Base-by-base conservation (phyloP, 768 basidiomycete species). In the Mycena olivaceomarginata region DNA sequence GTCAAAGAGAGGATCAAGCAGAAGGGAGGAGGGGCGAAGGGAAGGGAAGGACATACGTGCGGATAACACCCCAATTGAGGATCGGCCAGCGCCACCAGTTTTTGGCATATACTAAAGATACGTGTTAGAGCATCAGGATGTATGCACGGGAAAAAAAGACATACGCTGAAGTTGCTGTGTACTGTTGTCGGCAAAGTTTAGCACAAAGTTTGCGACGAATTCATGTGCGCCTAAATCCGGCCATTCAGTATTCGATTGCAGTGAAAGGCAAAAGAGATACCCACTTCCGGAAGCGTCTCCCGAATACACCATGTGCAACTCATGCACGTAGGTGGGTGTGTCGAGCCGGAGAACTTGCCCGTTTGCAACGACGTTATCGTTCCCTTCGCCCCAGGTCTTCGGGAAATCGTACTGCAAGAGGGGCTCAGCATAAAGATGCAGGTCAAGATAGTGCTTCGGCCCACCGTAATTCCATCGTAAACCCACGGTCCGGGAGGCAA, bases 261-360 rank as follows among this genome's bases (percentile, higher is more conserved):
- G 43, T 53, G 18, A 56, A 63, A 13, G 10, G 10, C 5, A 40
- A 0, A 25, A 16, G 22, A 1, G 39, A 37, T 22, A 37, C 86
- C 51, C 45, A 86, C 88, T 79, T n/a, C 84, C 81, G 4, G 66
- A 71, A 5, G 84, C 85, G 59, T 89, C 88, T n/a, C 88, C 89
- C 20, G 89, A 84, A 77, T 90, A 91, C 10, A 91, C 77, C 69
- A 90, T 82, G 72, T 91, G 89, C 15, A 92, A 79, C 68, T 91
- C 86, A 68, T 91, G 91, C 0, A 87, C 84, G 73, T 82, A 85
- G 0, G 85, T 85, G 18, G 84, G 79, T 0, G 79, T 65, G 6
- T 79, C 68, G 31, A 89, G 81, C 10, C 81, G 70, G 10, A 92
- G 53, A 7, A 86, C 79, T 72, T 92, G 91, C 1, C 86, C 85